Evolutionary conservation across 2,329 filamentous ascomycete species (phyloP), one percentile per base, ranked within the genome.

Genomic region (Cladosporium oxysporum): DNA sequence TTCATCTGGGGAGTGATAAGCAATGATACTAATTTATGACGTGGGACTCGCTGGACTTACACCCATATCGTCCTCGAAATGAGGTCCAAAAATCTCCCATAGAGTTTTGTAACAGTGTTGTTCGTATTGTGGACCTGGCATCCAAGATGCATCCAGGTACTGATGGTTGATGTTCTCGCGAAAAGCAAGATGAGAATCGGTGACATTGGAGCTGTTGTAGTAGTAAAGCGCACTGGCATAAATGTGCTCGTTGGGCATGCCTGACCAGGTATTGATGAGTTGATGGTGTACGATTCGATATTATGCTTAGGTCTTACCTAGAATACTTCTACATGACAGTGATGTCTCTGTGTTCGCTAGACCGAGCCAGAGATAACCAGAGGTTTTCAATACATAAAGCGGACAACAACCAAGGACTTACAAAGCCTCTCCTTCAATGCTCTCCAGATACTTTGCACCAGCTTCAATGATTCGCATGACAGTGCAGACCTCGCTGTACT

Each of bases 221-320:
- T 88, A 88, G 74, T 87, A 88, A 18, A 90, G 77, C 0, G 87
- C 85, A 0, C 86, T 87, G 0, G 87, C 86, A 69, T 83, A 83
- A 44, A 91, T 89, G 68, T 84, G 84, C 74, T 91, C 88, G 70
- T 90, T 90, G 76, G 79, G 71, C 31, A 68, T 69, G 8, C 79
- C 57, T 35, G 44, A 16, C 4, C 1, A 26, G 23, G 23, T 26
- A 26, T 26, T 26, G 23, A 26, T 26, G 23, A 26, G 23, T 26
- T 26, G 23, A 26, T 26, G 23, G 23, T 26, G 23, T 26, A 26
- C 23, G 23, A 26, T 26, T 26, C 23, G 23, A 14, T 2, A 26
- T 50, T 12, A 28, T 37, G 2, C 3, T 11, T 11, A 16, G 16
- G 16, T 11, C 5, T 37, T 18, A 16, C 7, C 18, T 18, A 1